Evolutionary conservation across 257 asterid genomes (phyloP).

Genomic region (Ilex aquifolium): DNA sequence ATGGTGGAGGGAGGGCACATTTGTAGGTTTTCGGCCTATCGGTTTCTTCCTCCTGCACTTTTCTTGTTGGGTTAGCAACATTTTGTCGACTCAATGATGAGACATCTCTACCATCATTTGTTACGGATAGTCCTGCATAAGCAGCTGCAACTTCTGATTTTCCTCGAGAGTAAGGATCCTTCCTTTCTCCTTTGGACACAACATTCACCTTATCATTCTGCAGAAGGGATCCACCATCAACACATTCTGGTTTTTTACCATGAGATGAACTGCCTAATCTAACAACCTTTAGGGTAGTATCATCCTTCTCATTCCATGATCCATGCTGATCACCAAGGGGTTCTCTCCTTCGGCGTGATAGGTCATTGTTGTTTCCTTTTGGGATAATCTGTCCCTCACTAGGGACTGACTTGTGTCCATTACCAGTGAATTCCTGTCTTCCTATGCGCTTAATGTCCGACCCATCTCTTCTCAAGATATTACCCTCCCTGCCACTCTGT

Average conservation of each 20-base stretch:
- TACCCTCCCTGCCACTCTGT: slow-evolving; percentile 27
- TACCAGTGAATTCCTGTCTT: slow-evolving; percentile 28
- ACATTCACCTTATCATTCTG: slow-evolving; percentile 21
- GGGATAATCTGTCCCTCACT: slow-evolving; percentile 33
- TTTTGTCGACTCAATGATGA: slow-evolving; percentile 18
- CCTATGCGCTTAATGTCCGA: slow-evolving; percentile 18
- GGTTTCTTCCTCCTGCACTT: slow-evolving; percentile 28
- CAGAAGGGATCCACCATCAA: slow-evolving; percentile 18
- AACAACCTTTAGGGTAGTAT: slow-evolving; percentile 23
- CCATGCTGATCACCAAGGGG: slow-evolving; percentile 28
- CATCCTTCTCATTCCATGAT: slow-evolving; percentile 25
- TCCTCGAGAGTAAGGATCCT: slow-evolving; percentile 29
- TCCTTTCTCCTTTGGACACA: slow-evolving; percentile 24
- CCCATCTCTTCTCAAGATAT: slow-evolving; percentile 33
- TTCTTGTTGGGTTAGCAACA: slow-evolving; percentile 19
- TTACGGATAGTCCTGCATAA: slow-evolving; percentile 22
- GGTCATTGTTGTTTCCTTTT: slow-evolving; percentile 22
- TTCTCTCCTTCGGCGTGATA: slow-evolving; percentile 23
- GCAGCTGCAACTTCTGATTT: slow-evolving; percentile 26
- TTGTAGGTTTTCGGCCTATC: slow-evolving; percentile 33
- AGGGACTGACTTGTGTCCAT: slow-evolving; percentile 24
- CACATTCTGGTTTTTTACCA: slow-evolving; percentile 26
- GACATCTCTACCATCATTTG: slow-evolving; percentile 24
- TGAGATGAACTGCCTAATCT: slow-evolving; percentile 39
- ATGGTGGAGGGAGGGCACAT: slow-evolving; percentile 68